Evolutionary conservation across 345 rosid genomes (phyloP).

Genomic region (Trapa incisa): DNA sequence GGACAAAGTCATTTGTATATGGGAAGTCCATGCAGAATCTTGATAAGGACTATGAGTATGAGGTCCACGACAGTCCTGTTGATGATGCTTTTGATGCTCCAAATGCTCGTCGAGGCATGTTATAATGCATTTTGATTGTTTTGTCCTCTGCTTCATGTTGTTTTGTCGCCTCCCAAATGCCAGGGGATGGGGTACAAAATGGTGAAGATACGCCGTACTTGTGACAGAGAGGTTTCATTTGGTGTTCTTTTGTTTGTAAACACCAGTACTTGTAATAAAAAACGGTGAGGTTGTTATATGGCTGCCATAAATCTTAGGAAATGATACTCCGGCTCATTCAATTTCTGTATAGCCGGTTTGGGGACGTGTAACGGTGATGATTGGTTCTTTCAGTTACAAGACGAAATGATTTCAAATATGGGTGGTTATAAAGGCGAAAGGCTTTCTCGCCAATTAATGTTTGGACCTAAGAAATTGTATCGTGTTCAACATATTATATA

Average conservation of each 20-base stretch:
- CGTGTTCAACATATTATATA: too few relatives aligned
- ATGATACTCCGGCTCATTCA: too few relatives aligned
- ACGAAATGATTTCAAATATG: too few relatives aligned
- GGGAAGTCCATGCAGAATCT: conserved; percentile 56
- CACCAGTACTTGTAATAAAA: not conserved
- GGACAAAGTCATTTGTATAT: conserved; percentile 55
- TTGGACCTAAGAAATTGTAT: too few relatives aligned
- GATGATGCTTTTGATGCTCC: not conserved
- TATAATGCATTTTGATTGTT: not conserved
- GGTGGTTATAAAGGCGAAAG: too few relatives aligned
- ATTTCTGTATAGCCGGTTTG: too few relatives aligned
- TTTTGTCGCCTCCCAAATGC: not conserved
- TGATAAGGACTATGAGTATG: conserved; percentile 44
- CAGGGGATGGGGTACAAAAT: not conserved
- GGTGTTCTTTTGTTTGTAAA: not conserved
- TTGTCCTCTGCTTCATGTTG: not conserved
- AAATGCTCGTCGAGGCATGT: not conserved
- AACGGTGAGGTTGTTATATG: not conserved
- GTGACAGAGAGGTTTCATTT: not conserved
- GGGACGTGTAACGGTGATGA: too few relatives aligned
- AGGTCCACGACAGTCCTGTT: conserved; percentile 11
- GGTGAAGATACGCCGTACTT: not conserved
- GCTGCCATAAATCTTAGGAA: too few relatives aligned
- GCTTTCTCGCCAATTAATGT: too few relatives aligned
- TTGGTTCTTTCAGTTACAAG: too few relatives aligned